Evolutionary conservation across 2,329 filamentous ascomycete species (phyloP), one percentile per base, ranked within the genome.

Genomic region (Ophiostoma triangulosporum): DNA sequence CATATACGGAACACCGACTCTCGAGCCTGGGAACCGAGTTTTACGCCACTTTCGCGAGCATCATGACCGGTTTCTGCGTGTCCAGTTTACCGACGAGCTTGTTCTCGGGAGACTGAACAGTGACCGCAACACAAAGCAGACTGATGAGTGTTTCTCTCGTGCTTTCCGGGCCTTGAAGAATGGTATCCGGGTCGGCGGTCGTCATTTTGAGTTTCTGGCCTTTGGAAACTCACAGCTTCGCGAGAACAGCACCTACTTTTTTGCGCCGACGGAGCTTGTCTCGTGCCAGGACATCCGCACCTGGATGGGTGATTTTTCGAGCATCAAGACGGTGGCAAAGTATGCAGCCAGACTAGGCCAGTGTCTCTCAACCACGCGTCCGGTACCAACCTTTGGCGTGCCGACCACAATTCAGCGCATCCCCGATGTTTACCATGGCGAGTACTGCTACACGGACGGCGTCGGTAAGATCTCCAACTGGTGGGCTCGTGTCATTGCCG

Each of bases 201-300:
- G 88, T 7, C 79, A 80, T 55, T 98, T 89, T 65, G 78, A 91
- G 60, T 97, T 97, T 59, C 77, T 98, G 26, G 93, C 91, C 0
- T 96, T 90, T 68, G 91, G 93, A 0, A 97, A 93, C 65, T 96
- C 93, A 0, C 93, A 98, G 62, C 86, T 98, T 56, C 80, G 91
- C 51, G 90, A 97, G 63, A 83, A 91, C 60, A 86, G 90, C 0
- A 90, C 88, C 0, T 97, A 93, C 63, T 96, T 98, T 68, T 97
- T 97, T 65, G 84, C 87, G 4, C 78, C 86, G 0, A 81, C 80
- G 0, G 70, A 78, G 0, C 72, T 79, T 53, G 64, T 86, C 7
- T 84, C 80, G 1, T 88, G 88, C 52, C 77, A 84, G 17, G 74
- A 83, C 50, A 96, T 98, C 54, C 84, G 91, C 4, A 66, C 73